A percentile compares a stretch with the other conserved stretches of the same genome.
Evolutionary conservation across 1,284 basidiomycete genomes (phyloP).

Genomic region (Ustilago cynodontis): DNA sequence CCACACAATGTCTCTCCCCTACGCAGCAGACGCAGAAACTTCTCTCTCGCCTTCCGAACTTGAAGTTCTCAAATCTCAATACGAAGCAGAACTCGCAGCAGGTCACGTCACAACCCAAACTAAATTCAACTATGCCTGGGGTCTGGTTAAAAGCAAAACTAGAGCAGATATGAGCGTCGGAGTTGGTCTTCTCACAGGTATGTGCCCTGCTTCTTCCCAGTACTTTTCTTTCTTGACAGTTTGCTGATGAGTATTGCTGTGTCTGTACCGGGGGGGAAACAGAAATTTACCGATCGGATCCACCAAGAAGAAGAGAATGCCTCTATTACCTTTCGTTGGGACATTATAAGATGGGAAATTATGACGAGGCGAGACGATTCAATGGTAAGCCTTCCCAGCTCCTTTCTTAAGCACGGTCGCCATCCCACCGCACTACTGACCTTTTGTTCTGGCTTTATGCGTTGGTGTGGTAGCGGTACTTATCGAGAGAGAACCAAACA

Average conservation of each 20-base stretch:
- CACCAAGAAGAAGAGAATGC: constrained; percentile 89
- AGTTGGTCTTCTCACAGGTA: constrained; percentile 89
- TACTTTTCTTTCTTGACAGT: background rate
- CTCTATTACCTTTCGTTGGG: constrained; percentile 96
- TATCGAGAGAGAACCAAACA: constrained; percentile 91
- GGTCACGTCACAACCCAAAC: constrained; percentile 93
- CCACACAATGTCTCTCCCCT: constrained; percentile 76
- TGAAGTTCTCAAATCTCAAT: constrained; percentile 85
- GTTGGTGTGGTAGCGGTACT: constrained; percentile 79
- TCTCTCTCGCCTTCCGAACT: constrained; percentile 90
- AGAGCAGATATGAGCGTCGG: constrained; percentile 76
- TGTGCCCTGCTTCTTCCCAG: constrained; percentile 44
- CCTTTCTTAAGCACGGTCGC: background rate
- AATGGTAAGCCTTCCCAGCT: constrained; percentile 77
- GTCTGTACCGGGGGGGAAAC: no score
- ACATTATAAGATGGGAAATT: constrained; percentile 97
- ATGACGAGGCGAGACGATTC: constrained; percentile 90
- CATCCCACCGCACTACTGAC: no score
- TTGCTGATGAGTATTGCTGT: no score
- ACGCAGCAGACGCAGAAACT: constrained; percentile 92
- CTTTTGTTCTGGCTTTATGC: no score
- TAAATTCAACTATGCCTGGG: constrained; percentile 95
- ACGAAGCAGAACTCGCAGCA: constrained; percentile 83
- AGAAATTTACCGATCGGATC: constrained; percentile 94
- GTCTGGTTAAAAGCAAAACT: constrained; percentile 73